Conservation (phyloP, 768 basidiomycete genomes). For the Hydnomerulius pinastri region DNA sequence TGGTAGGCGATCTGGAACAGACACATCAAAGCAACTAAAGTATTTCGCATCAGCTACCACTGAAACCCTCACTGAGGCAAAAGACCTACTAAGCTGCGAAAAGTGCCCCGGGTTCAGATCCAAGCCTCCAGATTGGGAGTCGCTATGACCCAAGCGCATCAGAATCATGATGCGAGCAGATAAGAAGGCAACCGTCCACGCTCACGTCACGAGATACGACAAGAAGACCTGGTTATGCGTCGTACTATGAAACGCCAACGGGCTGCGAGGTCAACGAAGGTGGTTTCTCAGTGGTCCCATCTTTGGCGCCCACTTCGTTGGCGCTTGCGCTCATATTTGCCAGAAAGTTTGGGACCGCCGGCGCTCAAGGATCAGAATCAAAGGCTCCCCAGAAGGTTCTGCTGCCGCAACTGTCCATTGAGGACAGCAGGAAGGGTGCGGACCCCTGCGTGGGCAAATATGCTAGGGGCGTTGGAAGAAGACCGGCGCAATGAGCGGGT, state of each 20-base stretch:
- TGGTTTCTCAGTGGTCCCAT: conserved; percentile 51
- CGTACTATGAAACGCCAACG: conserved; percentile 85
- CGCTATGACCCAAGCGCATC: conserved; percentile 43
- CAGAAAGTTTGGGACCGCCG: no score
- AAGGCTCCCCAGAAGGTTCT: conserved; percentile 38
- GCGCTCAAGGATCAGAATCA: conserved; percentile 58
- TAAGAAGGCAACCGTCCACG: neutral
- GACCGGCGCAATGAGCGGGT: conserved; percentile 46
- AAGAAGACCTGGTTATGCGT: conserved; percentile 92
- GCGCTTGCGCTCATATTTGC: conserved; percentile 28
- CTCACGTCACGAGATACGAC: conserved; percentile 72
- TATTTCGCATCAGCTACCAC: conserved; percentile 1
- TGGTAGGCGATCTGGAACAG: conserved; percentile 92
- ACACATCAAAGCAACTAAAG: conserved; percentile 86
- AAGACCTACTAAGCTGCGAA: conserved; percentile 78
- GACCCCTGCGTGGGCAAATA: conserved; percentile 85
- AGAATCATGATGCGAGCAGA: neutral
- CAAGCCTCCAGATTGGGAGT: conserved; percentile 81
- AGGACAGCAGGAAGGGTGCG: conserved; percentile 74
- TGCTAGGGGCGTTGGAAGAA: conserved; percentile 64
- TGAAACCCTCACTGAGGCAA: conserved; percentile 1
- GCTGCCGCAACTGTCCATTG: conserved; percentile 66
- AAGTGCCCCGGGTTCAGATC: conserved; percentile 91
- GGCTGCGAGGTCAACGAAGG: conserved; percentile 70
- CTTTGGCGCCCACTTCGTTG: conserved; percentile 31